A percentile compares a stretch with the other conserved stretches of the same genome.
These are phyloP conservation scores for Elsinoe necatrix DNA, from an alignment of 2,329 filamentous ascomycete species.

Conservation along the genomic window DNA sequence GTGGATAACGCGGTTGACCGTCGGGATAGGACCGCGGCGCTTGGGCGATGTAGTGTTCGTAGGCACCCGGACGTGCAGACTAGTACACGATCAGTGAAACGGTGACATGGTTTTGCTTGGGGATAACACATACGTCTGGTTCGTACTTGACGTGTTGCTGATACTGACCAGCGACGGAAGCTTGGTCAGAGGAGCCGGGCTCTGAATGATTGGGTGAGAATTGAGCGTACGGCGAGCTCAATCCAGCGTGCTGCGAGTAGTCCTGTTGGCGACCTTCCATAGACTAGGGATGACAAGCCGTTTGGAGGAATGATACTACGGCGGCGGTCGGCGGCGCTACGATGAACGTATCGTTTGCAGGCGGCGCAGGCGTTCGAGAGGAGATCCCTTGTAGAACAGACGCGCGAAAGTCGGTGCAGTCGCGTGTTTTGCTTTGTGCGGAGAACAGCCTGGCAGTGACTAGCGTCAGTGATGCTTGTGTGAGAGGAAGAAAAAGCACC, in stretches of 20 bases:
- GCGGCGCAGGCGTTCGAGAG: background rate
- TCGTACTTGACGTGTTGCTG: conserved; percentile 52
- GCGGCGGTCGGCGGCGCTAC: conserved; percentile 32
- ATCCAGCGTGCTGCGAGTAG: conserved; percentile 46
- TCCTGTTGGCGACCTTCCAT: conserved; percentile 48
- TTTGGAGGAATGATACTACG: conserved; percentile 23
- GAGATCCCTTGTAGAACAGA: background rate
- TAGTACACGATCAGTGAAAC: conserved; percentile 64
- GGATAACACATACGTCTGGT: conserved; percentile 16
- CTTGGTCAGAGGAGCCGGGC: conserved; percentile 77
- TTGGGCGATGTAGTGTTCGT: conserved; percentile 65
- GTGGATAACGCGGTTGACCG: conserved; percentile 53
- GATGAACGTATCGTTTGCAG: conserved; percentile 32
- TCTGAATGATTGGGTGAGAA: conserved; percentile 60
- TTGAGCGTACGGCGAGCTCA: conserved; percentile 45
- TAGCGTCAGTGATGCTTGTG: conserved; percentile 14
- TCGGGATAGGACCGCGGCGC: conserved; percentile 55
- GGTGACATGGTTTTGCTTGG: conserved; percentile 50
- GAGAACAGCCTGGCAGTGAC: conserved; percentile 1
- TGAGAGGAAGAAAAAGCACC: conserved; percentile 2
- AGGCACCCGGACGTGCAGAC: conserved; percentile 70
- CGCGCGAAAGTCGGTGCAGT: conserved; percentile 1
- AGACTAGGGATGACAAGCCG: conserved; percentile 37
- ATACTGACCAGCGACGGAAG: conserved; percentile 79
- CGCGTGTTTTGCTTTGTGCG: conserved; percentile 4